Conservation (phyloP, 495 filamentous ascomycete species). For the Penicillium egyptiacum region DNA sequence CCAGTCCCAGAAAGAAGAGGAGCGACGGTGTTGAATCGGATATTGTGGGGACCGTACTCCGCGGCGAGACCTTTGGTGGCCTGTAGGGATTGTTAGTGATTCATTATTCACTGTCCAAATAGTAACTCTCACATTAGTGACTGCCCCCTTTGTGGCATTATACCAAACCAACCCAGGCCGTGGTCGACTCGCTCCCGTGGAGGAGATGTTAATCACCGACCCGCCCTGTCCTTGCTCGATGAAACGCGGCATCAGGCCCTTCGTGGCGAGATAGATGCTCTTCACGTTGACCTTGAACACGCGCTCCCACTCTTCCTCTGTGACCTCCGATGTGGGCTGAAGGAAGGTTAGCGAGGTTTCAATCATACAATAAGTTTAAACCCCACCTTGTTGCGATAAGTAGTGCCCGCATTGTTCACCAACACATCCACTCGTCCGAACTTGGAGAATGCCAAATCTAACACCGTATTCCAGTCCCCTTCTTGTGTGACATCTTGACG, state of each 20-base stretch:
- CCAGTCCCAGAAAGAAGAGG: constrained; percentile 63
- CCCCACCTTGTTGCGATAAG: constrained; percentile 62
- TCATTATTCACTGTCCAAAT: not conserved
- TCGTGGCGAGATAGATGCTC: constrained; percentile 56
- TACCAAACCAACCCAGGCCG: constrained; percentile 71
- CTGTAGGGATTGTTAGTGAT: constrained; percentile 24
- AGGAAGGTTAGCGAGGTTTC: constrained; percentile 2
- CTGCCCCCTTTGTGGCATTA: constrained; percentile 66
- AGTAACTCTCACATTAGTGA: constrained; percentile 54
- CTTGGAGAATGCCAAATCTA: constrained; percentile 46
- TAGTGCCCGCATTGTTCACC: constrained; percentile 71
- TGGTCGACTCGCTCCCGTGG: constrained; percentile 61
- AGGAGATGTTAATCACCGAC: constrained; percentile 65
- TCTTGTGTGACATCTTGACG: constrained; percentile 52
- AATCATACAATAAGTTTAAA: not conserved
- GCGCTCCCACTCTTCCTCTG: constrained; percentile 64
- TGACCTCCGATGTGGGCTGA: constrained; percentile 59
- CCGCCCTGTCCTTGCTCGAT: constrained; percentile 59
- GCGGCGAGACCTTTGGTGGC: constrained; percentile 66
- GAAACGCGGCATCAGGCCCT: constrained; percentile 53
- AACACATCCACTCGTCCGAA: constrained; percentile 58
- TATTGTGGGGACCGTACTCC: constrained; percentile 64
- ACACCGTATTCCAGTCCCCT: constrained; percentile 49
- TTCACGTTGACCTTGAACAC: constrained; percentile 68
- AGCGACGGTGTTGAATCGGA: constrained; percentile 64